Conservation (phyloP, 768 basidiomycete species). For the Tylopilus sp. region DNA sequence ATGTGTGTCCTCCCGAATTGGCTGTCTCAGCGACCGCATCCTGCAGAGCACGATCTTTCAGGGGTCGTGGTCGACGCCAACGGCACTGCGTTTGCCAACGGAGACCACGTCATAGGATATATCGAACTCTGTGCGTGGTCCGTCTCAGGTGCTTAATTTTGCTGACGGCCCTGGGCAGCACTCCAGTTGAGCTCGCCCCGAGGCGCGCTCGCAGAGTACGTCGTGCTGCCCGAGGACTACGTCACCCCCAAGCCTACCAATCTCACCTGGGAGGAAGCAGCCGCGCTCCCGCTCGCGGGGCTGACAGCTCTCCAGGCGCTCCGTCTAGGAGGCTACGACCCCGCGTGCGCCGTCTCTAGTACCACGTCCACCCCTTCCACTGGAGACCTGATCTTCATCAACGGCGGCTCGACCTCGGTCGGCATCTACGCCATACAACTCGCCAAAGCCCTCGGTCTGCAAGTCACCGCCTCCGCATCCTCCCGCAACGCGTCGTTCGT, state of each 20-base stretch:
- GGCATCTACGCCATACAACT: slow-evolving; percentile 72
- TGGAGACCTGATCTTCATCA: slow-evolving; percentile 48
- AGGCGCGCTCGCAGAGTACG: slow-evolving; percentile 61
- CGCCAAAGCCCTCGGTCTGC: slow-evolving; percentile 60
- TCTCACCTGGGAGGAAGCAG: slow-evolving; percentile 53
- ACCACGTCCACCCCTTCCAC: neutral
- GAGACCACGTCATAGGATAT: slow-evolving; percentile 65
- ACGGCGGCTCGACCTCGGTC: slow-evolving; percentile 67
- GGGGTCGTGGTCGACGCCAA: slow-evolving; percentile 59
- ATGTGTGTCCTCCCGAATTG: slow-evolving; percentile 49
- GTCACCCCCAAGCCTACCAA: slow-evolving; percentile 38
- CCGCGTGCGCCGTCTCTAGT: slow-evolving; percentile 29
- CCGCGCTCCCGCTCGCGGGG: slow-evolving; percentile 57
- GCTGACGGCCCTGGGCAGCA: slow-evolving; percentile 7
- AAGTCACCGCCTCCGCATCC: slow-evolving; percentile 58
- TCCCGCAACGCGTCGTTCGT: slow-evolving; percentile 58
- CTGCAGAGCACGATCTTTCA: slow-evolving; percentile 60
- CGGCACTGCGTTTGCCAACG: slow-evolving; percentile 47
- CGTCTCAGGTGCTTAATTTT: no score
- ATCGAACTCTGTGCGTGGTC: slow-evolving; percentile 36
- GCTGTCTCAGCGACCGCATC: slow-evolving; percentile 44
- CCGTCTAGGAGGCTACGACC: slow-evolving; percentile 44
- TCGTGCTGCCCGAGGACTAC: slow-evolving; percentile 45
- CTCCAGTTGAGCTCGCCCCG: slow-evolving; percentile 37
- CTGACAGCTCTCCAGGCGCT: slow-evolving; percentile 60